Percentiles rank a stretch among this genome's conserved stretches.
Conservation (phyloP, 257 asterid species). For the Rehmannia glutinosa region DNA sequence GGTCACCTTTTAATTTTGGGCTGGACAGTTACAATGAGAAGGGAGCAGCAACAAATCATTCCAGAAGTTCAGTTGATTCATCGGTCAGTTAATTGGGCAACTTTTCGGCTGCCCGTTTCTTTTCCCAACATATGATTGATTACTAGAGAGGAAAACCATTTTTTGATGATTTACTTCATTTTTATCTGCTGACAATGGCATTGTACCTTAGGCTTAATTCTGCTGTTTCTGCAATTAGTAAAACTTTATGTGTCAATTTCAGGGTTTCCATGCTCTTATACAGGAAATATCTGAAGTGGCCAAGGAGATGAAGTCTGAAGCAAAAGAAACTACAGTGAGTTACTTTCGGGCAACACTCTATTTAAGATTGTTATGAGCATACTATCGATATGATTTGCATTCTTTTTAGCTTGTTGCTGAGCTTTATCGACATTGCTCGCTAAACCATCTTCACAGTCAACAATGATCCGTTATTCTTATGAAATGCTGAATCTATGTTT, state of each 20-base stretch:
- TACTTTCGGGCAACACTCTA: not conserved
- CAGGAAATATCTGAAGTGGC: conserved; percentile 45
- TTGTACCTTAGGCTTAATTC: conserved; percentile 2
- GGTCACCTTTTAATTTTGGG: conserved; percentile 69
- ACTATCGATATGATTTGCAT: not conserved
- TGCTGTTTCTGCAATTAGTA: conserved; percentile 8
- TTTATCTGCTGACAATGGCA: conserved; percentile 1
- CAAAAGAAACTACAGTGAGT: conserved; percentile 42
- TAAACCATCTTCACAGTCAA: too few species aligned
- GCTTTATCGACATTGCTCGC: too few species aligned
- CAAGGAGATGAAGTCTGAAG: conserved; percentile 30
- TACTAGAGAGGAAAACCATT: not conserved
- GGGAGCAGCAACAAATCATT: conserved; percentile 29
- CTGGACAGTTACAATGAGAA: conserved; percentile 36
- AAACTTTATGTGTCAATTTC: conserved; percentile 23
- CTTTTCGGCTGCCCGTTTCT: not conserved
- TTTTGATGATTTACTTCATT: conserved; percentile 7
- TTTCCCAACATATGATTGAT: not conserved
- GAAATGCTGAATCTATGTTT: too few species aligned
- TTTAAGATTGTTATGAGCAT: not conserved
- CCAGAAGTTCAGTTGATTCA: conserved; percentile 49
- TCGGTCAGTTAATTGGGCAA: conserved; percentile 39
- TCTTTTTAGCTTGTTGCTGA: not conserved
- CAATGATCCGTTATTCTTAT: too few species aligned
- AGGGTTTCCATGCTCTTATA: conserved; percentile 74